Base-by-base conservation (phyloP, 805 yeast genomes). In the Candida alai region DNA sequence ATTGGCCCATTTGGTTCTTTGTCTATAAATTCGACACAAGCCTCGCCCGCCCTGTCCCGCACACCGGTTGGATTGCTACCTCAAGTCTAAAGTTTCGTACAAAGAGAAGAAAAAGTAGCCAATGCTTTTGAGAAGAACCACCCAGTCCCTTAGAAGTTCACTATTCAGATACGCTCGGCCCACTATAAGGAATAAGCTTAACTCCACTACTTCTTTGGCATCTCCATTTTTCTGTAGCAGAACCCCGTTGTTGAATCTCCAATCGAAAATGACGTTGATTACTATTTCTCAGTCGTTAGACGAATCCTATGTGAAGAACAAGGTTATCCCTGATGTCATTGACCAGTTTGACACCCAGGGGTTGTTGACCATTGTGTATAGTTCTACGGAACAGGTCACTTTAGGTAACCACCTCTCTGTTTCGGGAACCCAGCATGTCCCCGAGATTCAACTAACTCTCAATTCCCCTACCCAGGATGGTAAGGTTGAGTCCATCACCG, bases 321-420 rank as follows among this genome's bases (percentile, higher is more conserved):
- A 67, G 42, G 58, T 74, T 36, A 54, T 70, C 20, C 79, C 80
- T 19, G 77, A 73, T 4, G 77, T 74, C 7, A 64, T 73, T 36
- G 75, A 73, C 39, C 56, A 67, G 39, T 67, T 66, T 39, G 62
- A 54, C 18, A 58, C 77, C 24, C 74, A 72, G 40, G 80, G 79
- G 2, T 61, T 82, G 39, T 62, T 84, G 37, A 74, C 82, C 38
- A 78, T 80, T 41, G 74, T 78, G 28, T 84, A 80, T 55, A 47
- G 43, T 24, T 48, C 47, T 5, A 77, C 76, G n/a, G 56, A 60
- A 15, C 84, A 76, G 37, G 96, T 86, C 21, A 74, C 88, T 1
- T 61, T 85, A 67, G 97, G 96, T 13, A 86, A 88, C 60, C 72
- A 79, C 2, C 64, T 89, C 36, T 56, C 66, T 26, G 80, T 76